Base-by-base conservation (phyloP, 768 basidiomycete genomes). In the Sporobolomyces phaffii region DNA sequence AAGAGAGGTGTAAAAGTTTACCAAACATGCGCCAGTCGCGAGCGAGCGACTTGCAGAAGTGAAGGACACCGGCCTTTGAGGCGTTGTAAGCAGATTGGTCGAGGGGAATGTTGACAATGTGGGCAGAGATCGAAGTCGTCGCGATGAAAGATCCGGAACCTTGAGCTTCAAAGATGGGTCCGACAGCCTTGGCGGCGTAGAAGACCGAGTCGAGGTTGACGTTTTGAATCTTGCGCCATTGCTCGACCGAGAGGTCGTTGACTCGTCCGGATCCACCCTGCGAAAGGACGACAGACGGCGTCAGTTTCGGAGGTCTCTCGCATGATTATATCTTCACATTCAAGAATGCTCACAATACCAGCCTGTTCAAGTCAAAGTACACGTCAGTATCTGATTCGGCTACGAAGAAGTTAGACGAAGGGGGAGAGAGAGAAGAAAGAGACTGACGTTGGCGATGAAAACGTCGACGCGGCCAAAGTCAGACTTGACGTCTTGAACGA, bases 41-140 rank as follows among this genome's bases (percentile, higher is more conserved):
- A 0, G 78, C 79, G 53, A 78, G 73, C 29, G 70, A 75, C 50
- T 73, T 71, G 31, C 75, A 77, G 65, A 79, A 68, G 60, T 78
- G 77, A 11, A 69, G 69, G 26, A 78, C 74, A 24, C 69, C 79
- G 5, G 77, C 75, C 61, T 78, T 79, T 22, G 70, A 72, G 9
- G 76, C 73, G 64, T 77, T 77, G 69, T 78, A 78, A 0, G 76
- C 73, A 0, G 65, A 49, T 36, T 48, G 47, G 31, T 56, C 52
- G 38, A 60, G 59, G 31, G 65, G 57, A 29, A 64, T 34, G 56
- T 72, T 59, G 36, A 72, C 64, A 43, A 72, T 64, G 62, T 31
- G 61, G 17, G 62, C 67, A 18, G 65, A 66, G 68, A 73, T 73
- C 20, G 71, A 72, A 29, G 71, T 61, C 2, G 73, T 74, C 29